Evolutionary conservation across 805 yeast species (phyloP).

Genomic region (Grigorovia yakushimaensis): DNA sequence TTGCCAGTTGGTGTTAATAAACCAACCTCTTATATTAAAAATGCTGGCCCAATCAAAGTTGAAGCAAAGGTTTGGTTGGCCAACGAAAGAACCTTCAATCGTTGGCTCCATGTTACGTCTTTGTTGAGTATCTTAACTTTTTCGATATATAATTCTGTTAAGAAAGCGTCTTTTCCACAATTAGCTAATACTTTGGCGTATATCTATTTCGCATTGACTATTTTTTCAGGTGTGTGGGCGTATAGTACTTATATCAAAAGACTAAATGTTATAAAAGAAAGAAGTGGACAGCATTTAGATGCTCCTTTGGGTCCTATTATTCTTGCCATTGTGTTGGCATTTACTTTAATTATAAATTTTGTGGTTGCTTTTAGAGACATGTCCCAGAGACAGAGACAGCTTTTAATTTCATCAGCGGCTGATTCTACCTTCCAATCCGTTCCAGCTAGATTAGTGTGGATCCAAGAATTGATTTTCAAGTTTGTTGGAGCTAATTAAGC

Average conservation of each 20-base stretch:
- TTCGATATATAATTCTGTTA: slow-evolving; percentile 68
- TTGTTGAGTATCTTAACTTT: slow-evolving; percentile 79
- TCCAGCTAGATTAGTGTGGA: slow-evolving; percentile 17
- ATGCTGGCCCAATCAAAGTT: slow-evolving; percentile 84
- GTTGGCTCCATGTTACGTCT: slow-evolving; percentile 89
- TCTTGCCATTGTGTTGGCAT: slow-evolving; percentile 57
- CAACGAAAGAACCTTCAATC: slow-evolving; percentile 91
- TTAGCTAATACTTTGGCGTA: slow-evolving; percentile 68
- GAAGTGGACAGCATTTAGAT: slow-evolving; percentile 84
- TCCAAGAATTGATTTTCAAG: slow-evolving; percentile 25
- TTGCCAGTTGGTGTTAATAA: slow-evolving; percentile 84
- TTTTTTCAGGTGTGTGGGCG: slow-evolving; percentile 86
- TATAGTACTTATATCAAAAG: slow-evolving; percentile 66
- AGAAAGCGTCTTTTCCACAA: slow-evolving; percentile 50
- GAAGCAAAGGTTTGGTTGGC: slow-evolving; percentile 99
- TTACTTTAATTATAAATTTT: slow-evolving; percentile 65
- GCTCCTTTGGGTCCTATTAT: slow-evolving; percentile 83
- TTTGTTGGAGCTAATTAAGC: slow-evolving; percentile 26
- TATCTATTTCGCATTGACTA: slow-evolving; percentile 66
- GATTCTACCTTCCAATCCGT: slow-evolving; percentile 3
- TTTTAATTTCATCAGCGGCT: neutral
- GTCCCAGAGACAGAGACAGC: slow-evolving; percentile 1
- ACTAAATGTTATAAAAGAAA: slow-evolving; percentile 59
- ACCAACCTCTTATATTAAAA: slow-evolving; percentile 71
- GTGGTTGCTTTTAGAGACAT: slow-evolving; percentile 48